These are phyloP conservation scores for Rhodotorula mucilaginosa DNA, from an alignment of 1,284 basidiomycete species.

Conservation along the genomic window DNA sequence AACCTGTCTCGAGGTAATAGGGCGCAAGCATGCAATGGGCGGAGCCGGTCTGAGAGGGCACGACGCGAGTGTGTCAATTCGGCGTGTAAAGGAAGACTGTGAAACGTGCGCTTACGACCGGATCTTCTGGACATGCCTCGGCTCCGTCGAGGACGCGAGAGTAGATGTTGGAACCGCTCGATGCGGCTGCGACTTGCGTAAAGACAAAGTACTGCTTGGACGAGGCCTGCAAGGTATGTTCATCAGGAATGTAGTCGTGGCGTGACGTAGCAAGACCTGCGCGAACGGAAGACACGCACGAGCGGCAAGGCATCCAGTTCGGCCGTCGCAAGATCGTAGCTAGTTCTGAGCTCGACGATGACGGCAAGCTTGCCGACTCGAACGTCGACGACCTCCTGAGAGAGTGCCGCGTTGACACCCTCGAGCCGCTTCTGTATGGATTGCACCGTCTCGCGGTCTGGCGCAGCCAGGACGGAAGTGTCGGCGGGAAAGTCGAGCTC, in stretches of 20 bases:
- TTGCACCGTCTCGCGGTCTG: neutral
- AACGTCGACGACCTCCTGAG: neutral
- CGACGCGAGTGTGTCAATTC: too few species aligned
- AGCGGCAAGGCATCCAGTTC: slow-evolving; percentile 11
- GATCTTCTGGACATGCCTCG: slow-evolving; percentile 55
- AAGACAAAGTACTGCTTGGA: slow-evolving; percentile 18
- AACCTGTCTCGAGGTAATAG: slow-evolving; percentile 49
- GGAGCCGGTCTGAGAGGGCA: slow-evolving; percentile 53
- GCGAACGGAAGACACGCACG: neutral
- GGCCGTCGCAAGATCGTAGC: slow-evolving; percentile 9
- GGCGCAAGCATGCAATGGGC: slow-evolving; percentile 59
- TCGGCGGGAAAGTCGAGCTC: slow-evolving; percentile 54
- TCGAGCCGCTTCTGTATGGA: neutral
- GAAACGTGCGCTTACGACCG: slow-evolving; percentile 47
- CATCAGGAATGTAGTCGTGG: neutral
- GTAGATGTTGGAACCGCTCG: slow-evolving; percentile 49
- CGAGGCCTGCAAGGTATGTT: neutral
- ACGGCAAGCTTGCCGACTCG: slow-evolving; percentile 1
- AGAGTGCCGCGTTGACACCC: neutral
- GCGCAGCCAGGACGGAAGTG: neutral
- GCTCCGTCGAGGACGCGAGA: slow-evolving; percentile 59
- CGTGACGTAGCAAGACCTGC: too few species aligned
- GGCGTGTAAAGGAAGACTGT: neutral
- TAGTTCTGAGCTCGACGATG: slow-evolving; percentile 21
- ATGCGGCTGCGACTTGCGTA: slow-evolving; percentile 6